Percentiles rank a stretch among this genome's conserved stretches.
Conservation (phyloP, 306 rosid genomes). For the Aeschynomene evenia region DNA sequence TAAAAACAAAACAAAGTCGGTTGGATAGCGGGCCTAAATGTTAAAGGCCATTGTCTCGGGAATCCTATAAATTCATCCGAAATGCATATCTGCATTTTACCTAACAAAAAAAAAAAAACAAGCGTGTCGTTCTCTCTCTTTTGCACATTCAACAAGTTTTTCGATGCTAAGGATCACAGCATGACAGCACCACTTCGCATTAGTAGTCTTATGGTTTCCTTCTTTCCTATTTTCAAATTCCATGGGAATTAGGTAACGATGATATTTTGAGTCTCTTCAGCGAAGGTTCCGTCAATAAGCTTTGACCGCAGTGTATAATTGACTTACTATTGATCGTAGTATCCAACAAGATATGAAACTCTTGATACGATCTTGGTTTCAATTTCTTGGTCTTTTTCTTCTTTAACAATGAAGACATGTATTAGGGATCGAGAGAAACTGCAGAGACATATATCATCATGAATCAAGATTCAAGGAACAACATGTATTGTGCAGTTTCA, state of each 20-base stretch:
- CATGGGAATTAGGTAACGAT: neutral
- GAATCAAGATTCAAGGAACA: neutral
- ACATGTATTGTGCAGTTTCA: neutral
- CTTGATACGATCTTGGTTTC: neutral
- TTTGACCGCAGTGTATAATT: neutral
- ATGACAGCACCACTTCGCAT: no score
- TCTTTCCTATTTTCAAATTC: no score
- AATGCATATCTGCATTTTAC: no score
- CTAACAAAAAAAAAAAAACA: no score
- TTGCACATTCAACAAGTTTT: neutral
- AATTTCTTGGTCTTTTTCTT: neutral
- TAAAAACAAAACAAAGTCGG: no score
- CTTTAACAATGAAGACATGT: neutral
- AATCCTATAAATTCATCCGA: no score
- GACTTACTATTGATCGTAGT: no score
- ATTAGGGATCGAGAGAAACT: neutral
- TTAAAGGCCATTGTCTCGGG: no score
- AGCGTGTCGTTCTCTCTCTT: neutral
- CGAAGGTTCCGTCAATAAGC: neutral
- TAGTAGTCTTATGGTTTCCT: no score
- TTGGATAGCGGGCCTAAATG: no score
- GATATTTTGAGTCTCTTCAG: neutral
- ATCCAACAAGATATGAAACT: no score
- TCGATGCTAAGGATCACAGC: neutral
- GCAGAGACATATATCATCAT: slow-evolving; percentile 6